These are phyloP conservation scores for Chrysochromulina tobinii DNA, from an alignment of 78 protist genomes.

Conservation along the genomic window DNA sequence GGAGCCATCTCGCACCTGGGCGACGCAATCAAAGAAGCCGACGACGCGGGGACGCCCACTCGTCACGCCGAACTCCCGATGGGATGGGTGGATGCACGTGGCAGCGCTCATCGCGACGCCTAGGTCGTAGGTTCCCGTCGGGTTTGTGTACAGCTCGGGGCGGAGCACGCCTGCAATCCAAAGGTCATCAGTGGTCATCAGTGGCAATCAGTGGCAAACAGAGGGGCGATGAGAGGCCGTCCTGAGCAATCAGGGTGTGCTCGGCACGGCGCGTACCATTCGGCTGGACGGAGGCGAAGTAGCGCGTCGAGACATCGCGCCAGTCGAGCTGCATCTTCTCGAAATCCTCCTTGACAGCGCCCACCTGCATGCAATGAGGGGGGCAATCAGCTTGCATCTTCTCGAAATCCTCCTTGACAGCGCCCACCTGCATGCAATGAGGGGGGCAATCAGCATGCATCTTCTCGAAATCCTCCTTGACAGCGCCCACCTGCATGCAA, in stretches of 20 bases:
- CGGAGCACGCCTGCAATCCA: too few relatives aligned
- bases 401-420: neutral
- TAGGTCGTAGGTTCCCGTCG: conserved; percentile 15
- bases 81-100: neutral
- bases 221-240: neutral
- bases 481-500: too few relatives aligned
- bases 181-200: too few relatives aligned
- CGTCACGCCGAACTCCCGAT: conserved; percentile 47
- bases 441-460: too few relatives aligned
- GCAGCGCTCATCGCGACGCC: conserved; percentile 34
- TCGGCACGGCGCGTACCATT: conserved; percentile 23
- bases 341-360: neutral
- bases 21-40: conserved; percentile 48
- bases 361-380: too few relatives aligned
- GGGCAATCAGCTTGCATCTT: neutral
- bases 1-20: neutral
- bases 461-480: neutral
- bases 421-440: too few relatives aligned
- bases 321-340: conserved; percentile 4
- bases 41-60: conserved; percentile 36
- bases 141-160: too few relatives aligned
- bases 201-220: too few relatives aligned
- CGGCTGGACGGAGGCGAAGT: neutral
- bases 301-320: neutral
- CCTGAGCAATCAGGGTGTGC: too few relatives aligned